A percentile compares a stretch with the other conserved stretches of the same genome.
Conservation (phyloP, 2,329 filamentous ascomycete genomes). For the Hypoxylon sp. region DNA sequence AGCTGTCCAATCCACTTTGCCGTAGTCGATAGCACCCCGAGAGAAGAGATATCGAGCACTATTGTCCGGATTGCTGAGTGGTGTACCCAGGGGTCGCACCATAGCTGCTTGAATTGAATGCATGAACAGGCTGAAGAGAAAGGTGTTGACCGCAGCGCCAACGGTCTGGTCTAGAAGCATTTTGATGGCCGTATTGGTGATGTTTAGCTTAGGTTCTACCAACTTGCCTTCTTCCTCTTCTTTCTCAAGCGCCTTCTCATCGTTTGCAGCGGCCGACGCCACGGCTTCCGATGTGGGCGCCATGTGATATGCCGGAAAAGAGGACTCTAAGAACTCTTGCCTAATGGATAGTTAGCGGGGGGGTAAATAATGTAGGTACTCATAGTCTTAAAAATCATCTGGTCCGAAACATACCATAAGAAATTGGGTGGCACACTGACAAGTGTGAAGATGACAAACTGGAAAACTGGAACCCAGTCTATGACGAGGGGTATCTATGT, state of each 20-base stretch:
- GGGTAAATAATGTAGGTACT: not conserved
- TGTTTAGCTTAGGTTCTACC: slow-evolving; percentile 66
- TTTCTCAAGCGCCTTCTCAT: slow-evolving; percentile 58
- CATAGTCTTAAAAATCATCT: not conserved
- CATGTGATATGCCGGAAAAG: slow-evolving; percentile 75
- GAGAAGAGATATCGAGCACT: slow-evolving; percentile 50
- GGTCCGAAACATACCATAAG: slow-evolving; percentile 70
- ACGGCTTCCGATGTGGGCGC: slow-evolving; percentile 58
- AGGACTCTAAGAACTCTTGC: slow-evolving; percentile 81
- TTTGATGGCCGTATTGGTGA: slow-evolving; percentile 75
- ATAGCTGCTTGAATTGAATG: slow-evolving; percentile 68
- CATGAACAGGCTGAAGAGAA: slow-evolving; percentile 66
- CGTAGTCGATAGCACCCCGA: slow-evolving; percentile 59
- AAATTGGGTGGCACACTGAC: slow-evolving; percentile 86
- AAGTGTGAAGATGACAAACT: slow-evolving; percentile 81
- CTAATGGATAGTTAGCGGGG: slow-evolving; percentile 54
- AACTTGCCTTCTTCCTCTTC: slow-evolving; percentile 56
- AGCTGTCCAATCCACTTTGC: slow-evolving; percentile 59
- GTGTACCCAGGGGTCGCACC: slow-evolving; percentile 50
- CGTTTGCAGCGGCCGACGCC: slow-evolving; percentile 55
- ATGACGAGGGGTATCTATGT: slow-evolving; percentile 70
- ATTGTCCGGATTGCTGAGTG: slow-evolving; percentile 54
- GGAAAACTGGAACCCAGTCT: slow-evolving; percentile 76
- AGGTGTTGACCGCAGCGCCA: slow-evolving; percentile 73
- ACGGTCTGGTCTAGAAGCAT: slow-evolving; percentile 77